These are phyloP conservation scores for Diospyros kaki DNA, from an alignment of 148 eudicot genomes.

Conservation along the genomic window DNA sequence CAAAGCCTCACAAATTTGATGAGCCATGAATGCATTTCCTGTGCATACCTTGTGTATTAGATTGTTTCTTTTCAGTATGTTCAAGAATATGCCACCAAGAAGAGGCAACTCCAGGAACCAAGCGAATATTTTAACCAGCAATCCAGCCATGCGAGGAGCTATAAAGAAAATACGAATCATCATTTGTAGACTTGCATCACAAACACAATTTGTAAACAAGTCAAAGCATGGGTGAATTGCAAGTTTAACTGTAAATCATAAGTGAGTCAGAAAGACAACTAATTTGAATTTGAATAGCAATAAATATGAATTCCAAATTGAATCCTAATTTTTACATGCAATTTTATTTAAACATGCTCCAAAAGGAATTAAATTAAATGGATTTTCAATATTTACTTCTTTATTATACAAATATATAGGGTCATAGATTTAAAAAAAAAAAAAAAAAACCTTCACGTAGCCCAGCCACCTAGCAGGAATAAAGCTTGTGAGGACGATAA, in stretches of 20 bases:
- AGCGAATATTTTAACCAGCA: slow-evolving; percentile 64
- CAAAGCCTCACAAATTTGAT: background rate
- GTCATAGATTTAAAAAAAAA: too few species aligned
- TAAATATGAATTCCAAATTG: background rate
- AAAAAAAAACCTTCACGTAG: too few species aligned
- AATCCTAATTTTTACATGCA: background rate
- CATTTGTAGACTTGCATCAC: background rate
- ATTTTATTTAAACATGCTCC: background rate
- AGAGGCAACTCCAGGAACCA: slow-evolving; percentile 70
- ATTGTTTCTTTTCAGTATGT: slow-evolving; percentile 72
- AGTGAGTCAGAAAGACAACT: background rate
- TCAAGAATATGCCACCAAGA: slow-evolving; percentile 45
- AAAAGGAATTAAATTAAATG: background rate
- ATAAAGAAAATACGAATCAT: background rate
- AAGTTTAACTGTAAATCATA: background rate
- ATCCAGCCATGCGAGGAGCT: slow-evolving; percentile 97
- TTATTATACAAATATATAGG: background rate
- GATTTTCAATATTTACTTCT: background rate
- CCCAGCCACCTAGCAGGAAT: too few species aligned
- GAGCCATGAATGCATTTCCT: background rate
- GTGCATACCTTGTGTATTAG: slow-evolving; percentile 68
- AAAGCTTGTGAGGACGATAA: too few species aligned
- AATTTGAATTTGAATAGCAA: background rate
- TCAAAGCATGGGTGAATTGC: background rate
- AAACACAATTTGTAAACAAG: background rate